Conservation (phyloP, 192 early-diverging fungal species). For the Neocallimastix lanati region DNA sequence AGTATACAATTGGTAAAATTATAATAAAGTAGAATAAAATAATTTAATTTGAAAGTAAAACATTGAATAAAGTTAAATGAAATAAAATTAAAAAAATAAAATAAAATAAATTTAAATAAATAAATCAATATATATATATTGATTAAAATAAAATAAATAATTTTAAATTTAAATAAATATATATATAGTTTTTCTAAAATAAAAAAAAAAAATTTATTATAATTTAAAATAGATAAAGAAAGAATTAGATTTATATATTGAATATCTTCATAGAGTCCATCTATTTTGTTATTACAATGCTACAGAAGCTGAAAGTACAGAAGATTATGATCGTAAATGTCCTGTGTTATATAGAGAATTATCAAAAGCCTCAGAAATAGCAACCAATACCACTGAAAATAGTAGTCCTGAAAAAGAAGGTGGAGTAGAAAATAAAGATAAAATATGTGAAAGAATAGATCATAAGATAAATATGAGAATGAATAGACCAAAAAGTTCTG, state of each 20-base stretch:
- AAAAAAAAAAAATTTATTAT: neutral
- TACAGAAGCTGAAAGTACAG: slow-evolving; percentile 54
- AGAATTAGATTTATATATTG: slow-evolving; percentile 60
- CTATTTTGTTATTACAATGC: slow-evolving; percentile 87
- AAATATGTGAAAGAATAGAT: slow-evolving; percentile 21
- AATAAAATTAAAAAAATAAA: no score
- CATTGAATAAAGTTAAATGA: no score
- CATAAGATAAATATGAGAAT: neutral
- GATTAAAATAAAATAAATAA: no score
- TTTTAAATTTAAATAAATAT: no score
- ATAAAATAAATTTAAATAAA: no score
- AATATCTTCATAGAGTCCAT: slow-evolving; percentile 77
- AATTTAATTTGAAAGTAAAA: no score
- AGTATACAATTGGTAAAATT: no score
- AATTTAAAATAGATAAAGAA: slow-evolving; percentile 2
- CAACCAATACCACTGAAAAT: neutral
- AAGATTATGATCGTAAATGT: slow-evolving; percentile 72
- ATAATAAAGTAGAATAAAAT: no score
- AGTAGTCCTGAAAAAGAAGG: neutral
- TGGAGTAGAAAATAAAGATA: slow-evolving; percentile 8
- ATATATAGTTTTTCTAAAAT: no score
- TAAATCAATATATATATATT: no score
- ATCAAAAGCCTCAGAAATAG: slow-evolving; percentile 27
- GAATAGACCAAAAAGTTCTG: slow-evolving; percentile 9
- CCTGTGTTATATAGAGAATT: slow-evolving; percentile 16